Evolutionary conservation across 2,329 filamentous ascomycete species (phyloP).

Genomic region (Diaporthe sp.): DNA sequence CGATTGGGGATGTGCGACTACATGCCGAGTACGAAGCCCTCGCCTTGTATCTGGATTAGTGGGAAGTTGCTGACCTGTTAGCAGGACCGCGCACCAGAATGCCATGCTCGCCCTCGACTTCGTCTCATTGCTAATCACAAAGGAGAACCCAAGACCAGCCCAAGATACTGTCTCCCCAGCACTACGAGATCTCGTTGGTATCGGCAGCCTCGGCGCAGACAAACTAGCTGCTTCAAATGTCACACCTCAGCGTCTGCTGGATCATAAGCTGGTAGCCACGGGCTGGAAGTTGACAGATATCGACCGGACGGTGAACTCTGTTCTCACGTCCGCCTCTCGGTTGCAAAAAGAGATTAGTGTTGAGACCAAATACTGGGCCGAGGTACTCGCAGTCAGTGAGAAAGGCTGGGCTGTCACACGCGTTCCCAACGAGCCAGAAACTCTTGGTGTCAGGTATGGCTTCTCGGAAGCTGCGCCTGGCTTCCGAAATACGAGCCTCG

Average conservation of each 20-base stretch:
- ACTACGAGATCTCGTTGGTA: constrained; percentile 79
- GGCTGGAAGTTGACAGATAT: constrained; percentile 87
- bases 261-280: constrained; percentile 69
- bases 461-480: constrained; percentile 78
- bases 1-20: constrained; percentile 70
- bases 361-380: constrained; percentile 91
- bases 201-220: constrained; percentile 80
- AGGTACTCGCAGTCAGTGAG: constrained; percentile 84
- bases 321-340: constrained; percentile 79
- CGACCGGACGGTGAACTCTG: constrained; percentile 79
- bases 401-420: constrained; percentile 90
- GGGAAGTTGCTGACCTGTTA: constrained; percentile 42
- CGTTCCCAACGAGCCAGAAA: constrained; percentile 79
- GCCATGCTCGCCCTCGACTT: constrained; percentile 83
- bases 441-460: constrained; percentile 88
- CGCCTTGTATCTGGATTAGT: neutral
- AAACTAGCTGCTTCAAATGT: constrained; percentile 73
- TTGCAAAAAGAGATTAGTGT: constrained; percentile 82
- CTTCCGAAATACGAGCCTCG: constrained; percentile 80
- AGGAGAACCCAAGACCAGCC: constrained; percentile 80
- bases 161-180: constrained; percentile 77
- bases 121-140: constrained; percentile 86
- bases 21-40: constrained; percentile 66
- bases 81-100: constrained; percentile 67
- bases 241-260: constrained; percentile 66